A percentile compares a stretch with the other conserved stretches of the same genome.
phyloP scores from a whole-genome alignment of 2,329 filamentous ascomycete species.

The Pseudocercospora macadamiae region DNA sequence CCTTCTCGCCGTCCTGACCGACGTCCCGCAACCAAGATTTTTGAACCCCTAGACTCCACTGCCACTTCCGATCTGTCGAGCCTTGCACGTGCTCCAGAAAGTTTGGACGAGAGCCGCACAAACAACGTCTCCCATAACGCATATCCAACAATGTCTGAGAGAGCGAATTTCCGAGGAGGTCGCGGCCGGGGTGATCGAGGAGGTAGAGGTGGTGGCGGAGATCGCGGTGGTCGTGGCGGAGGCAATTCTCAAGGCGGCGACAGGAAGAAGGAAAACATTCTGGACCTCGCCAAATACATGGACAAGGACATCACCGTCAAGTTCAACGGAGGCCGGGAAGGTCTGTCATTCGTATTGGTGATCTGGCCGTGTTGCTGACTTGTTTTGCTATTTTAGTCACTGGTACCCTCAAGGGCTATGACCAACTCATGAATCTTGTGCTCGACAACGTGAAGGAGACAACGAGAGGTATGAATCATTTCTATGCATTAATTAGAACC shows the following conservation, averaged over 20 bases:
- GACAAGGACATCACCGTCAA: conserved; percentile 95
- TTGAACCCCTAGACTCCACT: no score
- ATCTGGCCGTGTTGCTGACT: no score
- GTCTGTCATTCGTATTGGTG: no score
- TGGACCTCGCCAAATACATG: conserved; percentile 94
- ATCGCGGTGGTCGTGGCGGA: conserved; percentile 42
- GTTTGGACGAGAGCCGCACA: no score
- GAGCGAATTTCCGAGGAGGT: conserved; percentile 55
- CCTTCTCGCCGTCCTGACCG: no score
- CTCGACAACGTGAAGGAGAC: conserved; percentile 91
- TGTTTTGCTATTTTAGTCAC: no score
- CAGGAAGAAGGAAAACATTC: conserved; percentile 97
- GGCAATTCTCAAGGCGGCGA: conserved; percentile 48
- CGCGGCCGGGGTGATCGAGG: conserved; percentile 38
- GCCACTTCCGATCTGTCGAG: background rate
- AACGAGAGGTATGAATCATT: conserved; percentile 69
- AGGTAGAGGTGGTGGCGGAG: conserved; percentile 47
- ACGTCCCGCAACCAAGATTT: no score
- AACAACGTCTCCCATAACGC: no score
- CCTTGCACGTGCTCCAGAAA: no score
- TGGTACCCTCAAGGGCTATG: conserved; percentile 90
- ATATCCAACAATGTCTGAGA: conserved; percentile 55
- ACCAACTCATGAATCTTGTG: conserved; percentile 97
- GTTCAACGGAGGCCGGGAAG: conserved; percentile 92
- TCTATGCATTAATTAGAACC: background rate